Percentiles rank a stretch among this genome's conserved stretches.
These are phyloP conservation scores for Phyllosticta citriasiana DNA, from an alignment of 2,329 filamentous ascomycete species.

Conservation along the genomic window DNA sequence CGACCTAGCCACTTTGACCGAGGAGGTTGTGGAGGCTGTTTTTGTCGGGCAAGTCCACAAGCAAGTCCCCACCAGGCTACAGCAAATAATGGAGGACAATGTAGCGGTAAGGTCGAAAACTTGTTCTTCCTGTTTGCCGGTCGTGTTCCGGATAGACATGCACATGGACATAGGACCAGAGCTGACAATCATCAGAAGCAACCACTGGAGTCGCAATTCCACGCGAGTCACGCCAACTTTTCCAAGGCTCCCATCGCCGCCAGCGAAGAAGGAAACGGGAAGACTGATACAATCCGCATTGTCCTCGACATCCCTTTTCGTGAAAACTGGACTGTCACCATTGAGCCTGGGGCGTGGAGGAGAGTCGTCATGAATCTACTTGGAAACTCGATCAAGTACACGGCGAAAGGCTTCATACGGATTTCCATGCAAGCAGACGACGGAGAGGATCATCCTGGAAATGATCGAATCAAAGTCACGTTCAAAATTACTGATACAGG, in stretches of 20 bases:
- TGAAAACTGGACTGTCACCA: slow-evolving; percentile 42
- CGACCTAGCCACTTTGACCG: slow-evolving; percentile 25
- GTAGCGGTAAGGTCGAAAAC: slow-evolving; percentile 36
- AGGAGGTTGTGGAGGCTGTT: slow-evolving; percentile 29
- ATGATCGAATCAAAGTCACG: slow-evolving; percentile 19
- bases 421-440: slow-evolving; percentile 3
- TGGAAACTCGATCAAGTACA: slow-evolving; percentile 55
- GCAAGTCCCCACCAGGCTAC: background rate
- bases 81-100: background rate
- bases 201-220: background rate
- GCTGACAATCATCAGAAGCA: background rate
- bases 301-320: slow-evolving; percentile 43
- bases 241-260: background rate
- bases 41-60: slow-evolving; percentile 2
- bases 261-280: background rate
- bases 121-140: too few relatives aligned
- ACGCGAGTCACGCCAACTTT: background rate
- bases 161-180: background rate
- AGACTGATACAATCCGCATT: slow-evolving; percentile 22
- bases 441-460: background rate
- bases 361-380: slow-evolving; percentile 54
- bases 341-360: slow-evolving; percentile 43
- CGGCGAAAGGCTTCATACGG: slow-evolving; percentile 16
- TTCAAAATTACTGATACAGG: slow-evolving; percentile 12
- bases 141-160: slow-evolving; percentile 18